Evolutionary conservation across 352 stramenopile genomes (phyloP), one percentile per base, ranked within the genome.

Genomic region (Phytophthora hibernalis): DNA sequence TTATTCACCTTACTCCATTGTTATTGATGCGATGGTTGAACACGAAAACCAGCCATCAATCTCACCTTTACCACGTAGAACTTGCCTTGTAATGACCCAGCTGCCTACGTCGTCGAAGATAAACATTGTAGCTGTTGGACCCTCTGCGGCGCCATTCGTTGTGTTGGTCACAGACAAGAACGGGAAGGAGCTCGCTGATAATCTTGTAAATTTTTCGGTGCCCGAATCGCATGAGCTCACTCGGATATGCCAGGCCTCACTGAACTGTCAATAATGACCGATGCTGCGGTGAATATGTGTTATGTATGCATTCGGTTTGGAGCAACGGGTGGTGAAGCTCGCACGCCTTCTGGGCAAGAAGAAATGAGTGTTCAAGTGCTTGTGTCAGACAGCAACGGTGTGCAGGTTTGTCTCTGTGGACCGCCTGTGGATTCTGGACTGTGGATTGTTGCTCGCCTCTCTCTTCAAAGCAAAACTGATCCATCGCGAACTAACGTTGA

Each of bases 321-420:
- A 4, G 9, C 51, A 8, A 33, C 43, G 0, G 50, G 35, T 11
- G 31, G 24, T 7, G 67, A 64, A 5, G 33, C 12, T 47, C 11
- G 16, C 16, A 42, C 37, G 15, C 16, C 26, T 44, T 22, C 20
- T 15, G 31, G 3, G 12, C 54, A 63, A 48, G 53, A 62, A 13
- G 31, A 45, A 18, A 13, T 47, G 1, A 71, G 30, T 10, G 28
- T 84, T 12, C 77, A 90, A 40, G 70, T 79, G 1, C 58, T 82
- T 18, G 48, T 87, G 10, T 66, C 59, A 6, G 64, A 83, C 51
- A 50, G 55, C n/a, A 53, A 26, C 30, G 77, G 69, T 0, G 56
- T 78, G 4, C 65, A 77, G 38, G 42, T 85, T 16, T 88, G 80
- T 51, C 48, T 88, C 22, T 70, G 58, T 20, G 81, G 77, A 6